phyloP scores from a whole-genome alignment of 1,139 yeast species.

The Suzukiozyma palmioleophila region DNA sequence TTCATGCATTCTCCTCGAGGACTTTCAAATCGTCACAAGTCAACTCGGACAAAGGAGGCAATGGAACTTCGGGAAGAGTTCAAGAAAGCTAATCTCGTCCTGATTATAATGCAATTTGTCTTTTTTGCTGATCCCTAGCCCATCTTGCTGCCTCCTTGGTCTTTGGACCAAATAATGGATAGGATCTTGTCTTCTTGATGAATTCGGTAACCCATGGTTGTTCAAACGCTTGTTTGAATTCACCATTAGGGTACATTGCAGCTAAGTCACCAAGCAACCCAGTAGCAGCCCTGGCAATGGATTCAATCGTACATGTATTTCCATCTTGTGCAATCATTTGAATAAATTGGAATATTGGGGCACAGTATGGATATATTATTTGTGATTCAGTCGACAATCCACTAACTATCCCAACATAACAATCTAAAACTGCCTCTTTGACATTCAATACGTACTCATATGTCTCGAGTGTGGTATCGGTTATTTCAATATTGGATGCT shows the following conservation, averaged over 20 bases:
- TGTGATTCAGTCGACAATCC: slow-evolving; percentile 74
- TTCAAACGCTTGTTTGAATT: slow-evolving; percentile 58
- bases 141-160: slow-evolving; percentile 91
- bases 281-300: slow-evolving; percentile 71
- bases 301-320: slow-evolving; percentile 55
- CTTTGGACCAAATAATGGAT: slow-evolving; percentile 53
- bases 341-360: slow-evolving; percentile 68
- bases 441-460: slow-evolving; percentile 70
- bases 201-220: slow-evolving; percentile 78
- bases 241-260: slow-evolving; percentile 75
- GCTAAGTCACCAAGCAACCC: slow-evolving; percentile 93
- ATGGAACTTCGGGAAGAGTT: too few relatives aligned
- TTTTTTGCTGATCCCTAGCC: slow-evolving; percentile 88
- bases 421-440: slow-evolving; percentile 85
- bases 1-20: too few relatives aligned
- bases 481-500: slow-evolving; percentile 51
- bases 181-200: slow-evolving; percentile 68
- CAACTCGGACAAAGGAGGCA: too few relatives aligned
- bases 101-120: slow-evolving; percentile 28
- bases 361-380: slow-evolving; percentile 59
- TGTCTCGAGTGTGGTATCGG: slow-evolving; percentile 65
- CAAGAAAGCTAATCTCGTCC: too few relatives aligned
- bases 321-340: slow-evolving; percentile 57
- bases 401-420: slow-evolving; percentile 91
- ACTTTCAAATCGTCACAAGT: too few relatives aligned